Evolutionary conservation across 2,329 filamentous ascomycete species (phyloP), one percentile per base, ranked within the genome.

Genomic region (Exophiala xenobiotica): DNA sequence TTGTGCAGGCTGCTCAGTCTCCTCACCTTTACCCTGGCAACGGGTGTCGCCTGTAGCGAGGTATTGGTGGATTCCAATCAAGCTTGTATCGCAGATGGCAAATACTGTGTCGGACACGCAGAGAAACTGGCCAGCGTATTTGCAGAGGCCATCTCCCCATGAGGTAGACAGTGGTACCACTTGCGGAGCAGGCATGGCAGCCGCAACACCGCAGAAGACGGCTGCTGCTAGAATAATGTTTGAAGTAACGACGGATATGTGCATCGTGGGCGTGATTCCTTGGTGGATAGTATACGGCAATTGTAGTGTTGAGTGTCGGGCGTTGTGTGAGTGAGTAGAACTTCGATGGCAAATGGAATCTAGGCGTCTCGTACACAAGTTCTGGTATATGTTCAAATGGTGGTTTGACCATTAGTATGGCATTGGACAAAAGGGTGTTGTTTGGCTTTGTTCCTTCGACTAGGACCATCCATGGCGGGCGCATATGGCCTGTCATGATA

Each of bases 11-110:
- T n/a, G n/a, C n/a, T n/a, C n/a, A n/a, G n/a, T n/a, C n/a, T n/a
- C n/a, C n/a, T n/a, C n/a, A n/a, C 9, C 31, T 8, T 35, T 14
- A 6, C 31, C 31, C 14, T 40, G 16, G 19, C 49, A 52, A 9
- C 49, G 42, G 14, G 33, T 12, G 16, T 51, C 49, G n/a, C 49
- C 49, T n/a, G 16, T 4, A n/a, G 49, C 49, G 5, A 52, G 49
- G 6, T 27, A 6, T 20, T 52, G 49, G 14, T 42, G 35, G 24
- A 52, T 39, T 3, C 49, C 49, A 19, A 29, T 20, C 2, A 52
- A 42, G 4, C 37, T 23, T 43, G 43, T 38, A 14, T 52, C 43
- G 27, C 49, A 52, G 16, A 52, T 16, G 43, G 37, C 43, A 18
- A 47, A 52, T 4, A 42, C 40, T 12, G 43, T 37, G 38, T 29